phyloP scores from a whole-genome alignment of 306 rosid genomes.

The Abrus precatorius region DNA sequence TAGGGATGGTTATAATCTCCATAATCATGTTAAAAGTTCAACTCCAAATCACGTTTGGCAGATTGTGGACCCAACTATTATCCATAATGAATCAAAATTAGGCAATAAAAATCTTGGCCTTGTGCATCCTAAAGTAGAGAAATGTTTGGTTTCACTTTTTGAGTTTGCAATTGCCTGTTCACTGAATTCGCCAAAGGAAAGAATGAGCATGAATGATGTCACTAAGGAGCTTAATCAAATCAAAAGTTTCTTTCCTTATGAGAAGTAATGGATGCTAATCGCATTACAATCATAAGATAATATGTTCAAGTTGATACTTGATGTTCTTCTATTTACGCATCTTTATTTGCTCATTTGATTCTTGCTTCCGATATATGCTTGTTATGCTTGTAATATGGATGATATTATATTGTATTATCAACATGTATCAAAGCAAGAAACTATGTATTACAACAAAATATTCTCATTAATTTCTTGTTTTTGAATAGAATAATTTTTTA shows the following conservation, averaged over 20 bases:
- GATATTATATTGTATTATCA: too few relatives aligned
- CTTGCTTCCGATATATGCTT: too few relatives aligned
- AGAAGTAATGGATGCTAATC: too few relatives aligned
- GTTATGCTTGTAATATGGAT: too few relatives aligned
- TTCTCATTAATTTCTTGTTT: too few relatives aligned
- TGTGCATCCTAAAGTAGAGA: not conserved
- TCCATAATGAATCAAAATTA: not conserved
- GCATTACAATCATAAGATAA: not conserved
- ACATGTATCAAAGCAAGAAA: too few relatives aligned
- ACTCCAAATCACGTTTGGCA: conserved; percentile 32
- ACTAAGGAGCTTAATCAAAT: conserved; percentile 33
- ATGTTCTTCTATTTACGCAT: too few relatives aligned
- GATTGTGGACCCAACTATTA: conserved; percentile 20
- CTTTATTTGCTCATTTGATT: too few relatives aligned
- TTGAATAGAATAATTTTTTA: too few relatives aligned
- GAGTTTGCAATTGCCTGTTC: conserved; percentile 45
- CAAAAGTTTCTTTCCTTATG: not conserved
- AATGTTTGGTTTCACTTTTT: conserved; percentile 30
- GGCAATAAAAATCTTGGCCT: too few relatives aligned
- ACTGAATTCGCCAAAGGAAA: conserved; percentile 38
- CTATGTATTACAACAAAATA: too few relatives aligned
- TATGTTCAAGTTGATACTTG: not conserved
- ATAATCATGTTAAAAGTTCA: conserved; percentile 29
- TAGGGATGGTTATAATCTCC: conserved; percentile 38
- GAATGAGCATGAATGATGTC: conserved; percentile 43